Percentiles rank a stretch among this genome's conserved stretches.
These are phyloP conservation scores for Eucalyptus cloeziana DNA, from an alignment of 345 rosid species.

Conservation along the genomic window DNA sequence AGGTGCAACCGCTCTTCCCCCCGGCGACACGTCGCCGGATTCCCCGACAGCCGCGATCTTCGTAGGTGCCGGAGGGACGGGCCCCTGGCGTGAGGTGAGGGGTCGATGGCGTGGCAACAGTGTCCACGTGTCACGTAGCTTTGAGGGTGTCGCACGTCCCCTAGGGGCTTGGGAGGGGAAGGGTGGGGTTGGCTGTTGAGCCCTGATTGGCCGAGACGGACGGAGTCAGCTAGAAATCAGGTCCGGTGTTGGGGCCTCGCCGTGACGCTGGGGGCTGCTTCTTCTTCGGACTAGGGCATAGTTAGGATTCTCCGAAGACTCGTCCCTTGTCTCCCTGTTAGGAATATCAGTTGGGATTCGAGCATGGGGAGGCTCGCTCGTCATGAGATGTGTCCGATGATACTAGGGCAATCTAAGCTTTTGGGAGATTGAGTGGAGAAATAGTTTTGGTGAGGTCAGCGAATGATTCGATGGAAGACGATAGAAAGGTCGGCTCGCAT, in stretches of 20 bases:
- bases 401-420: neutral
- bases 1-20: neutral
- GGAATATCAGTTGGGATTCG: neutral
- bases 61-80: neutral
- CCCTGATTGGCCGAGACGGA: neutral
- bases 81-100: neutral
- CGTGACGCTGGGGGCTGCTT: neutral
- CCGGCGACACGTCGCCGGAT: neutral
- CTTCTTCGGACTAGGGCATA: neutral
- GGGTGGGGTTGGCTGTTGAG: neutral
- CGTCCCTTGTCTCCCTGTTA: neutral
- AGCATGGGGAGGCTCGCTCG: neutral
- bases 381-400: neutral
- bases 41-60: neutral
- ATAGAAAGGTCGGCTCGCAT: accelerated
- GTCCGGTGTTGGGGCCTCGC: neutral
- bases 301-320: neutral
- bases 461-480: neutral
- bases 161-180: neutral
- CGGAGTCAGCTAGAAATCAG: neutral
- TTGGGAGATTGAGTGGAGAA: neutral
- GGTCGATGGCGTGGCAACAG: neutral
- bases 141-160: neutral
- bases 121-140: neutral
- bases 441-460: neutral